Evolutionary conservation across 108 stramenopile species (phyloP).

Genomic region (Skeletonema costatum): DNA sequence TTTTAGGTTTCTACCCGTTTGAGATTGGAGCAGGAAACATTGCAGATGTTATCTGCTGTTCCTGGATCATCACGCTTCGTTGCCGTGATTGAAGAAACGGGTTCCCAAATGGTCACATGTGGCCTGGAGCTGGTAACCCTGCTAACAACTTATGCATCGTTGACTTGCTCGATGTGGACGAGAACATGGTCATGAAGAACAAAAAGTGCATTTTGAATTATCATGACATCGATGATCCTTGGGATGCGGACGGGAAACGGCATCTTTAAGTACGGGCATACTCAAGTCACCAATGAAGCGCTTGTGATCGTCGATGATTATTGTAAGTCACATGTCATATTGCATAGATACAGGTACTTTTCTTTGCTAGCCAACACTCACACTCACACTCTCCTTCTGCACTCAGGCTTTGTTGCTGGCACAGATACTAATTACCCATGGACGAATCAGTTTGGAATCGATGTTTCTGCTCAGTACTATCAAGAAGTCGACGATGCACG

Average conservation of each 20-base stretch:
- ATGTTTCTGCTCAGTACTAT: constrained; percentile 11
- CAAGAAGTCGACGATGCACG: constrained; percentile 46
- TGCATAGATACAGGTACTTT: too few relatives aligned
- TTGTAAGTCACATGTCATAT: constrained; percentile 3
- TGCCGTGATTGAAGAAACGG: constrained; percentile 52
- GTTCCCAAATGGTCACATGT: constrained; percentile 40
- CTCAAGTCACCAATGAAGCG: constrained; percentile 43
- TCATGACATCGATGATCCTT: constrained; percentile 33
- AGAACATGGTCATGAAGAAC: constrained; percentile 45
- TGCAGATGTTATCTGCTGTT: constrained; percentile 46
- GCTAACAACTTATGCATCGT: constrained; percentile 49
- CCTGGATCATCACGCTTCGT: constrained; percentile 29
- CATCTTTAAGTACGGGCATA: constrained; percentile 46
- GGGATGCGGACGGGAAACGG: constrained; percentile 56
- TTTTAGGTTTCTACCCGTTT: constrained; percentile 43
- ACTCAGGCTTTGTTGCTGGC: constrained; percentile 32
- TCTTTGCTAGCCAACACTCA: too few relatives aligned
- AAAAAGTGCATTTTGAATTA: constrained; percentile 45
- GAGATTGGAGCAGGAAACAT: constrained; percentile 44
- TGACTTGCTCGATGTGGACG: constrained; percentile 28
- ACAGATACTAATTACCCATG: constrained; percentile 45
- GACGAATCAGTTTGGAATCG: constrained; percentile 27
- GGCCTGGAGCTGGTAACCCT: constrained; percentile 31
- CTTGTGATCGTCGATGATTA: constrained; percentile 52
- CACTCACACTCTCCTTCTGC: background rate